These are phyloP conservation scores for Aspergillus ustus DNA, from an alignment of 2,329 filamentous ascomycete genomes.

Conservation along the genomic window DNA sequence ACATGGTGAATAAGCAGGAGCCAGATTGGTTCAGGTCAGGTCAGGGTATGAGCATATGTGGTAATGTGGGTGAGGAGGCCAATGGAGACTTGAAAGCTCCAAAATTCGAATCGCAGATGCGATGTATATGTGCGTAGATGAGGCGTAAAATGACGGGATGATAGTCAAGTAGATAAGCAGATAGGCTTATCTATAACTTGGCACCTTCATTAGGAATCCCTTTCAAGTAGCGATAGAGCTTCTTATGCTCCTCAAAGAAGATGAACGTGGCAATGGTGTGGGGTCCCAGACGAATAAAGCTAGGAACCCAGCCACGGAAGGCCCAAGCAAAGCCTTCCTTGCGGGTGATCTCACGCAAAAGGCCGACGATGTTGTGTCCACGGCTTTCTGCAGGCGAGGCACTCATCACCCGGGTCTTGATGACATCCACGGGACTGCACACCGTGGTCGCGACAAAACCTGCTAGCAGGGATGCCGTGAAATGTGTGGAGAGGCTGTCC, in stretches of 20 bases:
- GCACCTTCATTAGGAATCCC: slow-evolving; percentile 51
- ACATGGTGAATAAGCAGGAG: background rate
- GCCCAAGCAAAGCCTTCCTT: slow-evolving; percentile 66
- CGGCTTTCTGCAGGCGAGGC: slow-evolving; percentile 49
- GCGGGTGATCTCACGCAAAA: slow-evolving; percentile 59
- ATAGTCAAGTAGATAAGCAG: background rate
- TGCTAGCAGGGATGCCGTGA: slow-evolving; percentile 64
- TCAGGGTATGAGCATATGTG: background rate
- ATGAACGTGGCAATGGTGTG: slow-evolving; percentile 70
- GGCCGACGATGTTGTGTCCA: slow-evolving; percentile 50
- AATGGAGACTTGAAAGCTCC: background rate
- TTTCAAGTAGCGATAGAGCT: slow-evolving; percentile 58
- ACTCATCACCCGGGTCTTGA: slow-evolving; percentile 70
- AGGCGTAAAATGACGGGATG: background rate
- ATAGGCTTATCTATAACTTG: slow-evolving; percentile 17
- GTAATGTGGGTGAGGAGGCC: background rate
- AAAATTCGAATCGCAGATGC: background rate
- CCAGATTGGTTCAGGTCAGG: background rate
- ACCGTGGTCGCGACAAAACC: slow-evolving; percentile 70
- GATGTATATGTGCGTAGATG: background rate
- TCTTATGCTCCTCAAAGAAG: slow-evolving; percentile 71
- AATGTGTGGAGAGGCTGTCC: slow-evolving; percentile 65
- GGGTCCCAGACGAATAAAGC: slow-evolving; percentile 68
- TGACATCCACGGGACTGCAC: slow-evolving; percentile 69
- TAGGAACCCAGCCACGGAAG: slow-evolving; percentile 70